These are phyloP conservation scores for Sporobolomyces roseus DNA, from an alignment of 768 basidiomycete species.

Conservation along the genomic window DNA sequence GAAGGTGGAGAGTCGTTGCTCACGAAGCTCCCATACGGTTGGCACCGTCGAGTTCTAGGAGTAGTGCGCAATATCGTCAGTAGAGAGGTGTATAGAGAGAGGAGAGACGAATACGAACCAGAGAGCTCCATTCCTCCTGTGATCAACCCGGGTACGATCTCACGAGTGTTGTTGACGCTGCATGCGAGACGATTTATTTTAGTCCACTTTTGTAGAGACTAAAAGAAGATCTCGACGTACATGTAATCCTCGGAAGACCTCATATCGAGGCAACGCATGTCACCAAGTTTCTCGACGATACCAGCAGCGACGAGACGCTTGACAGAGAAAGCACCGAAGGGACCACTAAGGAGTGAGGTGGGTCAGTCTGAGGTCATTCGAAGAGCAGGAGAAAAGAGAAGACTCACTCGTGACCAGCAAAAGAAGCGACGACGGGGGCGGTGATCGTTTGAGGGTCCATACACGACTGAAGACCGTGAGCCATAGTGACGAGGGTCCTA, in stretches of 20 bases:
- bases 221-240: no score
- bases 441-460: conserved; percentile 49
- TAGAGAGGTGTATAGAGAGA: background rate
- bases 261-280: conserved; percentile 78
- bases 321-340: conserved; percentile 74
- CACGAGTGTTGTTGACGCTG: conserved; percentile 56
- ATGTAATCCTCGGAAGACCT: conserved; percentile 70
- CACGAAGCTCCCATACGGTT: conserved; percentile 69
- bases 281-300: conserved; percentile 65
- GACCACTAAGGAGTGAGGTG: conserved; percentile 17
- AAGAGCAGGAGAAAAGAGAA: conserved; percentile 49
- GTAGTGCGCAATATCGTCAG: no score
- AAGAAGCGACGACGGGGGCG: conserved; percentile 68
- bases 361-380: conserved; percentile 34
- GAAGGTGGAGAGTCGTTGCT: no score
- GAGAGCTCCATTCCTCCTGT: conserved; percentile 71
- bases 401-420: conserved; percentile 63
- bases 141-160: conserved; percentile 63
- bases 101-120: background rate
- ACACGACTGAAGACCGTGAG: conserved; percentile 54
- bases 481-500: conserved; percentile 42
- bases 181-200: no score
- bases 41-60: conserved; percentile 72
- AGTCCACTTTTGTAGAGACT: no score
- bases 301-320: conserved; percentile 73